Conservation (phyloP, 805 yeast species). For the Kregervanrija delftensis region DNA sequence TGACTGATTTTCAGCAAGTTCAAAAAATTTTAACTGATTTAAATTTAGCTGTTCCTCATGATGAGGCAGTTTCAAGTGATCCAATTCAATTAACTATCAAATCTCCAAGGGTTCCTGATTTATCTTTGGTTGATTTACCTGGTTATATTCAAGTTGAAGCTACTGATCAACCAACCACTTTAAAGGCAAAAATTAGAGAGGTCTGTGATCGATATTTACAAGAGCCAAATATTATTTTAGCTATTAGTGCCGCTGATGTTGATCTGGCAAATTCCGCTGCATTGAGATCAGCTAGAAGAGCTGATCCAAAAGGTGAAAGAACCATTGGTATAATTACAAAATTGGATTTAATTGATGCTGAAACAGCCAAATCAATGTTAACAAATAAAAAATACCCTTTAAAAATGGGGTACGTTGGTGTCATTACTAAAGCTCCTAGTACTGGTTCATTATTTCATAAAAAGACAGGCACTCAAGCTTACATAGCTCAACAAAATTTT, state of each 20-base stretch:
- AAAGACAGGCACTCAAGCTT: constrained; percentile 52
- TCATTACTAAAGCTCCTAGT: constrained; percentile 70
- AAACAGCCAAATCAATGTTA: constrained; percentile 58
- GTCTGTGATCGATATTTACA: constrained; percentile 82
- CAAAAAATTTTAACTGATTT: constrained; percentile 81
- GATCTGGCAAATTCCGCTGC: constrained; percentile 97
- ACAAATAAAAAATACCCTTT: constrained; percentile 81
- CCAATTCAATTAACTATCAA: constrained; percentile 89
- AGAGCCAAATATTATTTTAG: constrained; percentile 89
- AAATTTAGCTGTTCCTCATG: constrained; percentile 84
- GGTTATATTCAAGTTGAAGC: constrained; percentile 97
- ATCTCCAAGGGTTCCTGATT: constrained; percentile 87
- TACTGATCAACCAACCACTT: constrained; percentile 85
- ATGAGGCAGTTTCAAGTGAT: constrained; percentile 84
- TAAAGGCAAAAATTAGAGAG: constrained; percentile 70
- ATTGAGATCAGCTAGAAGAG: constrained; percentile 75
- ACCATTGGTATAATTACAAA: constrained; percentile 96
- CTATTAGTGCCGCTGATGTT: constrained; percentile 96
- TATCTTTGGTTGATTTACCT: constrained; percentile 90
- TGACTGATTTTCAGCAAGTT: constrained; percentile 85
- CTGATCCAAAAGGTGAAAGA: constrained; percentile 92
- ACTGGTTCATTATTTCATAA: constrained; percentile 43
- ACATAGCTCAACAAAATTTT: constrained; percentile 59
- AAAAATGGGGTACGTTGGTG: constrained; percentile 97
- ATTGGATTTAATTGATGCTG: constrained; percentile 80